Evolutionary conservation across 768 basidiomycete species (phyloP), one percentile per base, ranked within the genome.

Genomic region (Calocybe indica): DNA sequence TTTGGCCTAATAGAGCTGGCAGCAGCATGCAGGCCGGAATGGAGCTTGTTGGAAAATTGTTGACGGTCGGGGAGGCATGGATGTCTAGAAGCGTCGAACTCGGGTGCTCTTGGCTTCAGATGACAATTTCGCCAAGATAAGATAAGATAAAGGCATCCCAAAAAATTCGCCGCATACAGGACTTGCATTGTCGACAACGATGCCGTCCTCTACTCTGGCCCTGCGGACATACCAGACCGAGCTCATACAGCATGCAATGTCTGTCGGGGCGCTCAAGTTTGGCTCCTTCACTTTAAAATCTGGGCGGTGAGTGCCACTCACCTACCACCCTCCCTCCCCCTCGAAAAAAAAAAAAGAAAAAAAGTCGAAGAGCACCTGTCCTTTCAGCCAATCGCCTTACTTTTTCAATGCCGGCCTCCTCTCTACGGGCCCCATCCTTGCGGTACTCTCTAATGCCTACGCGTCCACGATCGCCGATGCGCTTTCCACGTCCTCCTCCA

Each of bases 391-490:
- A 46, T 99, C 95, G 6, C 96, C 95, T 1, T 98, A 98, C 69
- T 99, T 97, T 66, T 93, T 97, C 76, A 97, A 97, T 59, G 92
- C 93, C 2, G 91, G 91, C 8, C 76, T 92, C 14, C 75, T 99
- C 54, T 88, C 82, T 62, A 82, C 85, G 2, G 92, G 93, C 0
- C 79, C 85, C 1, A 82, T 95, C 35, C 80, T 98, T 40, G 67
- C 83, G 32, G 74, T 83, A 2, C 71, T 95, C 40, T 82, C 92
- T 7, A 71, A 77, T 3, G 90, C 93, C 4, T 97, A 94, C 56
- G 91, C 95, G 2, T 67, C 82, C 1, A 85, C 88, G 9, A 88
- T 97, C 59, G 70, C 78, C 9, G 64, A 70, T 14, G 76, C 87
- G 0, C 67, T 73, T 32, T 22, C 22, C 22, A 47, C 61, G 9